Conservation (phyloP, 108 stramenopile species). For the Phaeodactylum tricornutum region DNA sequence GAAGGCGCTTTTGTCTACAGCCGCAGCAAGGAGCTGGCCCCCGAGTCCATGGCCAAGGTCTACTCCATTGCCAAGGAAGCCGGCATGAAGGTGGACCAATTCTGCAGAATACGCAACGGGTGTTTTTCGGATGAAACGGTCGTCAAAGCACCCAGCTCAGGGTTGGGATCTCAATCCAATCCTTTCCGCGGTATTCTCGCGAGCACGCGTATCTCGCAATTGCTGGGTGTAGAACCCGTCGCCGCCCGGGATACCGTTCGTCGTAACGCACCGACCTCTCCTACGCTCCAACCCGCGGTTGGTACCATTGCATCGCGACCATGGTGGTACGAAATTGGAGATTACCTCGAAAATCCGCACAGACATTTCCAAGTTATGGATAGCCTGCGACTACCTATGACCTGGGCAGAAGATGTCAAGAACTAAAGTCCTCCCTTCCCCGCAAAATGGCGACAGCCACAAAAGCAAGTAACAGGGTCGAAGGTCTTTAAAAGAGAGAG, state of each 20-base stretch:
- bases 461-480: no score
- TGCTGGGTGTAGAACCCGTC: slow-evolving; percentile 85
- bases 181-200: slow-evolving; percentile 77
- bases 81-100: slow-evolving; percentile 87
- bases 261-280: slow-evolving; percentile 13
- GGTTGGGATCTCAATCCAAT: slow-evolving; percentile 38
- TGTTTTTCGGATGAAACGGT: slow-evolving; percentile 50
- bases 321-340: slow-evolving; percentile 85
- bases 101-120: slow-evolving; percentile 86
- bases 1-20: slow-evolving; percentile 96
- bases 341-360: slow-evolving; percentile 82
- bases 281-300: slow-evolving; percentile 11
- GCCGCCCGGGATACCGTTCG: slow-evolving; percentile 49
- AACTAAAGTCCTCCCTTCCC: no score
- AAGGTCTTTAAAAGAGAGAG: slow-evolving; percentile 5
- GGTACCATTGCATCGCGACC: slow-evolving; percentile 19
- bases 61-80: slow-evolving; percentile 80
- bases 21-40: slow-evolving; percentile 62
- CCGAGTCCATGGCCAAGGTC: slow-evolving; percentile 72
- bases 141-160: slow-evolving; percentile 3
- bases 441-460: no score
- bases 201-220: slow-evolving; percentile 71
- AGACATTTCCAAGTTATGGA: slow-evolving; percentile 77
- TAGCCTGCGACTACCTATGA: slow-evolving; percentile 56
- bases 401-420: slow-evolving; percentile 76